Percentiles rank a stretch among this genome's conserved stretches.
Evolutionary conservation across 2,329 filamentous ascomycete species (phyloP).

Genomic region (Pseudogymnoascus sp.): DNA sequence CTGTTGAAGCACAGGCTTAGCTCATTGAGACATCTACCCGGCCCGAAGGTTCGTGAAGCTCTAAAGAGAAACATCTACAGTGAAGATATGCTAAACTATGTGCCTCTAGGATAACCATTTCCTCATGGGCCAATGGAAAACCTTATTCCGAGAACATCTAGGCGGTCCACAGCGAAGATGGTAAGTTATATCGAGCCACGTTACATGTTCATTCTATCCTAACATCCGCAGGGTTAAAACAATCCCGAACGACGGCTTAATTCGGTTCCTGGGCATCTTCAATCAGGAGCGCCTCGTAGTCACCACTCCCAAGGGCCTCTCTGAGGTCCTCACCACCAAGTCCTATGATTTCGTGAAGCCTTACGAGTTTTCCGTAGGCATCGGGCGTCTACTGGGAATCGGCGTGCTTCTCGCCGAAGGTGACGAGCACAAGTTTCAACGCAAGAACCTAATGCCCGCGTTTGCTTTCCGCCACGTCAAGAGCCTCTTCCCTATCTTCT

Average conservation of each 20-base stretch:
- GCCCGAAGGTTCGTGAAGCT: slow-evolving; percentile 35
- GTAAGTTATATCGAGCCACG: slow-evolving; percentile 20
- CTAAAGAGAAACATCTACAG: not conserved
- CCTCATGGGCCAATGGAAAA: slow-evolving; percentile 37
- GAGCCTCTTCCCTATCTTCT: slow-evolving; percentile 76
- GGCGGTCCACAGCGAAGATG: slow-evolving; percentile 32
- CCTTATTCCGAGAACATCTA: slow-evolving; percentile 31
- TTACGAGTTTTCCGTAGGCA: slow-evolving; percentile 24
- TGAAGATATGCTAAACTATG: not conserved
- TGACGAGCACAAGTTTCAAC: slow-evolving; percentile 77
- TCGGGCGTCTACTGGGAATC: slow-evolving; percentile 59
- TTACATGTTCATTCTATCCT: slow-evolving; percentile 25
- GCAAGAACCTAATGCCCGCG: slow-evolving; percentile 71
- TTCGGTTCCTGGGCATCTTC: slow-evolving; percentile 55
- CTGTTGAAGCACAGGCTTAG: slow-evolving; percentile 51
- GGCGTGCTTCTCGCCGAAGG: slow-evolving; percentile 77
- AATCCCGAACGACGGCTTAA: slow-evolving; percentile 59
- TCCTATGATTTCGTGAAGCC: slow-evolving; percentile 66
- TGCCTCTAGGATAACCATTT: slow-evolving; percentile 30
- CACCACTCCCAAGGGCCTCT: slow-evolving; percentile 54
- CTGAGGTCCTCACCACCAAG: slow-evolving; percentile 60
- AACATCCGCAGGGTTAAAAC: slow-evolving; percentile 40
- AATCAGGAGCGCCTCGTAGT: slow-evolving; percentile 57
- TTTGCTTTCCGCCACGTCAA: slow-evolving; percentile 84
- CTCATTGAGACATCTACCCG: slow-evolving; percentile 48